Evolutionary conservation across 495 filamentous ascomycete species (phyloP).

Genomic region (Tetracladium setigerum): DNA sequence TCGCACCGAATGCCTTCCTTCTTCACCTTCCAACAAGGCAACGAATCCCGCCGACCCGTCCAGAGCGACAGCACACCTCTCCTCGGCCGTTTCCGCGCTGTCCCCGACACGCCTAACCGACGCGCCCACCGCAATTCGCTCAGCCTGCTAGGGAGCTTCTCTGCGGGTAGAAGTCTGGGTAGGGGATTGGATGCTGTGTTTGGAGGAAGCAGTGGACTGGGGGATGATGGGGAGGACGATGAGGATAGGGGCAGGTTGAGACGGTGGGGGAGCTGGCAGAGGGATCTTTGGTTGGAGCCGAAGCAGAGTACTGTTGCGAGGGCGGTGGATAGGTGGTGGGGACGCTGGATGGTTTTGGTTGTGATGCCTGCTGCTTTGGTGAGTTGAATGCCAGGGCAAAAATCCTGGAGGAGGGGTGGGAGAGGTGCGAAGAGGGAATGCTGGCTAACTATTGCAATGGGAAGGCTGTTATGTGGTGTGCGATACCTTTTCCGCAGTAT

Average conservation of each 20-base stretch:
- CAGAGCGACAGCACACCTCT: slow-evolving; percentile 37
- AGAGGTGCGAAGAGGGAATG: background rate
- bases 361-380: slow-evolving; percentile 50
- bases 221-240: slow-evolving; percentile 27
- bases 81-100: slow-evolving; percentile 52
- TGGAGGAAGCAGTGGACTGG: slow-evolving; percentile 12
- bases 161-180: slow-evolving; percentile 15
- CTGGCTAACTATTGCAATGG: background rate
- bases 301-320: slow-evolving; percentile 41
- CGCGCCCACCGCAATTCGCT: slow-evolving; percentile 6
- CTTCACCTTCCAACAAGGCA: slow-evolving; percentile 56
- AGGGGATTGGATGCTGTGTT: slow-evolving; percentile 20
- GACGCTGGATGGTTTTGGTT: slow-evolving; percentile 45
- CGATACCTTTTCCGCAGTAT: slow-evolving; percentile 56
- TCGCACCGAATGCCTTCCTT: slow-evolving; percentile 42
- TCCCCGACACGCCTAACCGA: slow-evolving; percentile 28
- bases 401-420: background rate
- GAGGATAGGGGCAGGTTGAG: slow-evolving; percentile 16
- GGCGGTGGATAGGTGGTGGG: slow-evolving; percentile 50
- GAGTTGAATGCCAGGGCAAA: slow-evolving; percentile 24
- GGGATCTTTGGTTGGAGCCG: slow-evolving; percentile 48
- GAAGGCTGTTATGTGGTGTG: slow-evolving; percentile 53
- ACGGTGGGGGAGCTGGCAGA: slow-evolving; percentile 23
- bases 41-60: slow-evolving; percentile 35
- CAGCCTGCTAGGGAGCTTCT: slow-evolving; percentile 18